phyloP scores from a whole-genome alignment of 306 rosid genomes.

The Vachellia pachyceras region DNA sequence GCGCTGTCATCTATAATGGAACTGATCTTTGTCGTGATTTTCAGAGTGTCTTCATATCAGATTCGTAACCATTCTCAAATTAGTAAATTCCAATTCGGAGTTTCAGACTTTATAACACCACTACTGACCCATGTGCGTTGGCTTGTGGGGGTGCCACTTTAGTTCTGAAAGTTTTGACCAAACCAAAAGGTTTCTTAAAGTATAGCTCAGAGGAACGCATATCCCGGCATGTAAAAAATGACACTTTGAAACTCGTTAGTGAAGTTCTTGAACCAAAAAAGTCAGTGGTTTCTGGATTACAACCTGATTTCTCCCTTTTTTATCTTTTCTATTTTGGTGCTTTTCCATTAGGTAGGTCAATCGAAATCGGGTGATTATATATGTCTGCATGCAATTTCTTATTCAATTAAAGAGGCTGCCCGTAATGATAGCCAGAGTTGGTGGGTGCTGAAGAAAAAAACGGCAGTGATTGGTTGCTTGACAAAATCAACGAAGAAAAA shows the following conservation, averaged over 20 bases:
- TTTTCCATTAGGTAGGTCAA: conserved; percentile 39
- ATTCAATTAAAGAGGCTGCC: conserved; percentile 49
- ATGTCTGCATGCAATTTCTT: conserved; percentile 24
- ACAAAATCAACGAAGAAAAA: conserved; percentile 39
- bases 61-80: conserved; percentile 14
- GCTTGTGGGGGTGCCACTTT: conserved; percentile 25
- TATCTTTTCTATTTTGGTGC: conserved; percentile 1
- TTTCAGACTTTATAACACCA: not conserved
- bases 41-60: not conserved
- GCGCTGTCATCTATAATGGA: conserved; percentile 37
- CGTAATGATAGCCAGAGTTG: conserved; percentile 23
- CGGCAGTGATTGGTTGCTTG: conserved; percentile 41
- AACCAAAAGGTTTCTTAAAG: conserved; percentile 1
- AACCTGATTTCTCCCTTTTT: not conserved
- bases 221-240: conserved; percentile 30
- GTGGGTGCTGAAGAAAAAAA: conserved; percentile 44
- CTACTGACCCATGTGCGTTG: not conserved
- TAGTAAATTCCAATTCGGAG: not conserved
- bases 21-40: conserved; percentile 38
- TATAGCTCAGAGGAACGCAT: conserved; percentile 13
- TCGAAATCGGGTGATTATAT: conserved; percentile 1
- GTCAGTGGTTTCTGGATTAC: conserved; percentile 29
- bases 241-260: conserved; percentile 21
- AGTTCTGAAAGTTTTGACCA: conserved; percentile 18
- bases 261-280: conserved; percentile 10